phyloP scores from a whole-genome alignment of 148 eudicot genomes.

The Spergularia marina region DNA sequence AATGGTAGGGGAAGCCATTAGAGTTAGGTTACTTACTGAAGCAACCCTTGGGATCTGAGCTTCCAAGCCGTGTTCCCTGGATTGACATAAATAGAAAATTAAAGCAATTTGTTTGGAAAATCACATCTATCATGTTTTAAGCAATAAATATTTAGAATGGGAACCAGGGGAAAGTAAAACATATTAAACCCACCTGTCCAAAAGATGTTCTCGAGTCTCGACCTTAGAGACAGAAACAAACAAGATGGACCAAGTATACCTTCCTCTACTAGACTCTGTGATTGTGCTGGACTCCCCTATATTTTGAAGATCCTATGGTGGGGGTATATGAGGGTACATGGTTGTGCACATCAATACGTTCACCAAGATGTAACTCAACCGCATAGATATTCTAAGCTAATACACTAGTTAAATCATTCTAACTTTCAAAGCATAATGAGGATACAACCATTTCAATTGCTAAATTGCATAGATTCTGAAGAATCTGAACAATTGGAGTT shows the following conservation, averaged over 20 bases:
- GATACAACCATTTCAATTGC: neutral
- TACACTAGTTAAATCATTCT: neutral
- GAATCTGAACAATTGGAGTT: neutral
- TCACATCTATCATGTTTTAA: neutral
- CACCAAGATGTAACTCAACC: neutral
- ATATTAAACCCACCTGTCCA: too few species aligned
- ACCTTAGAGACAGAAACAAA: neutral
- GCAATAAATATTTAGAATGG: neutral
- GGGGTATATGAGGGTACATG: neutral
- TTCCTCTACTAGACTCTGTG: neutral
- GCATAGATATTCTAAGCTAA: too few species aligned
- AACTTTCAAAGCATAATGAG: neutral
- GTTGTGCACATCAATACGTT: neutral
- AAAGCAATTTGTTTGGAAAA: neutral
- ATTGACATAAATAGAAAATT: slow-evolving; percentile 5
- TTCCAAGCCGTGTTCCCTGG: slow-evolving; percentile 99
- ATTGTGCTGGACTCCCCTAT: neutral
- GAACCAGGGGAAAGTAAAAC: too few species aligned
- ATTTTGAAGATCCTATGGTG: neutral
- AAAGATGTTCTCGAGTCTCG: too few species aligned
- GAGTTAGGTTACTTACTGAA: slow-evolving; percentile 63
- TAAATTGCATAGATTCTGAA: neutral
- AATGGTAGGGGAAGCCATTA: neutral
- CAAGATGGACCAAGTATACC: neutral
- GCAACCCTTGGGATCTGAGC: slow-evolving; percentile 98